Conservation (phyloP, 192 early-diverging fungal genomes). For the Phlyctochytrium bullatum region DNA sequence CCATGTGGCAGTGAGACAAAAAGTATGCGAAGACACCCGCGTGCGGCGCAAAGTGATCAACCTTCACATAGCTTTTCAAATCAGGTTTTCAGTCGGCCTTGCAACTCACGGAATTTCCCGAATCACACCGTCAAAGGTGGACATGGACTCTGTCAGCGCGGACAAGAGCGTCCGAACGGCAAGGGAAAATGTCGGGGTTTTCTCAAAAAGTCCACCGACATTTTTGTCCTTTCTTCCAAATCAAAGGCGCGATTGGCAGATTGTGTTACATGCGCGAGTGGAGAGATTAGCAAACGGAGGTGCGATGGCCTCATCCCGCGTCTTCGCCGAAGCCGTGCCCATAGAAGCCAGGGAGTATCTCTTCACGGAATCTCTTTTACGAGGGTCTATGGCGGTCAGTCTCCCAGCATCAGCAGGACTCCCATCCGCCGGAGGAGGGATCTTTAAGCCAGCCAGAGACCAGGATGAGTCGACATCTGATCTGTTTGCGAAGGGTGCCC, state of each 20-base stretch:
- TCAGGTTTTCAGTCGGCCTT: neutral
- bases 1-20: neutral
- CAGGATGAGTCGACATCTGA: neutral
- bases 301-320: too few species aligned
- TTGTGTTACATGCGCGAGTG: too few species aligned
- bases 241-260: too few species aligned
- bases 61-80: too few species aligned
- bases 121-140: neutral
- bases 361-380: slow-evolving; percentile 8
- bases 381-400: slow-evolving; percentile 6
- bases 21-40: neutral
- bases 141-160: neutral
- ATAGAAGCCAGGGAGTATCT: slow-evolving; percentile 20
- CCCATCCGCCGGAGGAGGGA: slow-evolving; percentile 23
- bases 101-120: neutral
- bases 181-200: too few species aligned
- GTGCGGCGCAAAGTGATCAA: neutral
- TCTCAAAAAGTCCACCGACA: too few species aligned
- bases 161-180: too few species aligned
- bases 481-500: neutral
- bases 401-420: slow-evolving; percentile 18
- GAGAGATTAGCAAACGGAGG: too few species aligned
- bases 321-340: too few species aligned
- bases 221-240: too few species aligned
- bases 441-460: slow-evolving; percentile 12